A percentile compares a stretch with the other conserved stretches of the same genome.
phyloP scores from a whole-genome alignment of 805 yeast species.

The Teunomyces kruisii region DNA sequence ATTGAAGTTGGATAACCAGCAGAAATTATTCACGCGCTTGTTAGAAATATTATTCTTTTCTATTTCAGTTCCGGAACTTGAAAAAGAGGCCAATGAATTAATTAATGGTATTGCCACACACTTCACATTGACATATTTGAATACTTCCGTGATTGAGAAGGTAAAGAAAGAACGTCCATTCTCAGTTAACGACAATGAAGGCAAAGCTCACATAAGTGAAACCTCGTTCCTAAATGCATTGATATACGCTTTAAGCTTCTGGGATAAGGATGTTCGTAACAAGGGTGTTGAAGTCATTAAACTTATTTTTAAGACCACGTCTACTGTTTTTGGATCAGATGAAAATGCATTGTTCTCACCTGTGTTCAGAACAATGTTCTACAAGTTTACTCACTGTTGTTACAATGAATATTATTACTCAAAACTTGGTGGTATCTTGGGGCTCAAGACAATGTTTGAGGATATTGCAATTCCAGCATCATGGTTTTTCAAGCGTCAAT shows the following conservation, averaged over 20 bases:
- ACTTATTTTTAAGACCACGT: constrained; percentile 59
- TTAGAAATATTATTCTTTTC: constrained; percentile 74
- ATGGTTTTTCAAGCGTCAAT: constrained; percentile 76
- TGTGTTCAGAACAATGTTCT: constrained; percentile 70
- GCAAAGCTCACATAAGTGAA: constrained; percentile 66
- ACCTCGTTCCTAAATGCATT: constrained; percentile 72
- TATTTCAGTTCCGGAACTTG: constrained; percentile 69
- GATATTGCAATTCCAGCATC: constrained; percentile 65
- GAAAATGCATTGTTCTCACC: constrained; percentile 72
- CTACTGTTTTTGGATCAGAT: constrained; percentile 61
- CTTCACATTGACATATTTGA: constrained; percentile 72
- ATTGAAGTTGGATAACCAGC: constrained; percentile 55
- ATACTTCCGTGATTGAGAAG: constrained; percentile 68
- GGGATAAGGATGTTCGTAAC: constrained; percentile 65
- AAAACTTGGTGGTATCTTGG: constrained; percentile 87
- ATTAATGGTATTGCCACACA: constrained; percentile 74
- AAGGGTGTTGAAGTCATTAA: constrained; percentile 70
- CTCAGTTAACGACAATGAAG: constrained; percentile 77
- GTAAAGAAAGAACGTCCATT: constrained; percentile 68
- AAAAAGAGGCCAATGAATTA: constrained; percentile 62
- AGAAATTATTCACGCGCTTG: constrained; percentile 61
- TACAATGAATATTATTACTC: constrained; percentile 84
- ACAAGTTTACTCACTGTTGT: constrained; percentile 86
- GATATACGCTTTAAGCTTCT: constrained; percentile 75
- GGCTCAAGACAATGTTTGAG: constrained; percentile 69